Evolutionary conservation across 2,329 filamentous ascomycete species (phyloP).

Genomic region (Sporothrix dimorphospora): DNA sequence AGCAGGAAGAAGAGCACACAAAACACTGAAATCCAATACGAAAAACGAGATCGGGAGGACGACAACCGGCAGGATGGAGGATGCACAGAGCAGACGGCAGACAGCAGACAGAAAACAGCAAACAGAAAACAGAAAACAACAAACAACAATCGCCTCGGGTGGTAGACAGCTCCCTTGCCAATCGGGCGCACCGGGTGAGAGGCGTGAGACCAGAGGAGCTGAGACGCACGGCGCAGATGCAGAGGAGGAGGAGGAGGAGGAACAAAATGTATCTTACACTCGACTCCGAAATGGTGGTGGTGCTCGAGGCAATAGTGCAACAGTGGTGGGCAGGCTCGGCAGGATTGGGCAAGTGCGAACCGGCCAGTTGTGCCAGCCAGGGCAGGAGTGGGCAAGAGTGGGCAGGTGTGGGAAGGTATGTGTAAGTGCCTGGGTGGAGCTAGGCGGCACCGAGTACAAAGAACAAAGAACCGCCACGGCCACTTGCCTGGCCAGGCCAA

Average conservation of each 20-base stretch:
- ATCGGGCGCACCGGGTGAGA: slow-evolving; percentile 16
- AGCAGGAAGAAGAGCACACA: background rate
- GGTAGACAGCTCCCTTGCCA: slow-evolving; percentile 9
- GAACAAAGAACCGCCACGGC: slow-evolving; percentile 14
- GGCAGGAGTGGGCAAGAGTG: background rate
- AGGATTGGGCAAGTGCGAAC: slow-evolving; percentile 6
- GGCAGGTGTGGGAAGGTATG: slow-evolving; percentile 19
- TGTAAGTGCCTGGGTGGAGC: slow-evolving; percentile 25
- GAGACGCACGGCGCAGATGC: background rate
- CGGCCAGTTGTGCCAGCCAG: background rate
- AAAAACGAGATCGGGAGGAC: background rate
- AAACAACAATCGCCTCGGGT: background rate
- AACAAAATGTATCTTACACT: background rate
- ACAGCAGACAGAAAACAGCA: background rate
- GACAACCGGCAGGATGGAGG: background rate
- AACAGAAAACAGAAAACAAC: background rate
- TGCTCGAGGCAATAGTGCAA: background rate
- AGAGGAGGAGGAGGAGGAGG: background rate
- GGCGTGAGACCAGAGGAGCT: slow-evolving; percentile 18
- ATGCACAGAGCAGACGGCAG: too few species aligned
- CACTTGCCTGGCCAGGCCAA: slow-evolving; percentile 3
- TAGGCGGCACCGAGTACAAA: slow-evolving; percentile 10
- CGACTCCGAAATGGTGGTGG: slow-evolving; percentile 5
- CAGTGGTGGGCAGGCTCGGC: background rate
- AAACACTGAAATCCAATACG: background rate